Evolutionary conservation across 768 basidiomycete genomes (phyloP).

Genomic region (Hypholoma sublateritium): DNA sequence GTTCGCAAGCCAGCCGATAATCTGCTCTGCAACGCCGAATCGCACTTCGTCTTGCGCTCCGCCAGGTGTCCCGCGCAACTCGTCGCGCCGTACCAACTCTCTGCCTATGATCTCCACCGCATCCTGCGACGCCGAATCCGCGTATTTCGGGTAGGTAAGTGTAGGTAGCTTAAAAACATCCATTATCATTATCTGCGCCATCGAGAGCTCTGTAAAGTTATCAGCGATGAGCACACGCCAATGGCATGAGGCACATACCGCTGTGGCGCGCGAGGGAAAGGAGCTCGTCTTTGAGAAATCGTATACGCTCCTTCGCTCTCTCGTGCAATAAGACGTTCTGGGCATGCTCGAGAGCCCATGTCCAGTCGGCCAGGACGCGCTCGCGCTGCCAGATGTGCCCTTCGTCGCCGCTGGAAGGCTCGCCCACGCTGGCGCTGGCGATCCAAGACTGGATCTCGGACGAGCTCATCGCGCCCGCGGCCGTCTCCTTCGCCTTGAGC

Average conservation of each 20-base stretch:
- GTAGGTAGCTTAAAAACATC: conserved; percentile 76
- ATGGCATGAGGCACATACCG: conserved; percentile 39
- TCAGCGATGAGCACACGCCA: conserved; percentile 8
- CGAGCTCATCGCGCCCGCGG: conserved; percentile 38
- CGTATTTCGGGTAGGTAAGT: conserved; percentile 76
- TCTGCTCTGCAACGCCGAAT: conserved; percentile 64
- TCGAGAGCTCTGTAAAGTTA: conserved; percentile 47
- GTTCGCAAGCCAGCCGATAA: conserved; percentile 73
- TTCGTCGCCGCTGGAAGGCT: conserved; percentile 31
- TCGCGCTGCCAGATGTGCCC: conserved; percentile 51
- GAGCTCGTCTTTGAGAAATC: conserved; percentile 66
- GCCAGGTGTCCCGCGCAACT: conserved; percentile 41
- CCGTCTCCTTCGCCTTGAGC: conserved; percentile 49
- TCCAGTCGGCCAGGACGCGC: conserved; percentile 55
- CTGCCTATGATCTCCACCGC: conserved; percentile 70
- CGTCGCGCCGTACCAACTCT: conserved; percentile 64
- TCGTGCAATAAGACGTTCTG: conserved; percentile 47
- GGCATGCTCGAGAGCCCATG: conserved; percentile 51
- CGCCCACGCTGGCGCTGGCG: conserved; percentile 38
- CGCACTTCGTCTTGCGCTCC: conserved; percentile 42
- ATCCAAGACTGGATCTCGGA: conserved; percentile 68
- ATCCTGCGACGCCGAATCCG: conserved; percentile 66
- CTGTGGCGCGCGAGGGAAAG: conserved; percentile 53
- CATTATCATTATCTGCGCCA: conserved; percentile 56
- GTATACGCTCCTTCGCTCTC: conserved; percentile 52